Percentiles rank a stretch among this genome's conserved stretches.
These are phyloP conservation scores for Smallanthus sonchifolius DNA, from an alignment of 129 eudicot genomes.

Conservation along the genomic window DNA sequence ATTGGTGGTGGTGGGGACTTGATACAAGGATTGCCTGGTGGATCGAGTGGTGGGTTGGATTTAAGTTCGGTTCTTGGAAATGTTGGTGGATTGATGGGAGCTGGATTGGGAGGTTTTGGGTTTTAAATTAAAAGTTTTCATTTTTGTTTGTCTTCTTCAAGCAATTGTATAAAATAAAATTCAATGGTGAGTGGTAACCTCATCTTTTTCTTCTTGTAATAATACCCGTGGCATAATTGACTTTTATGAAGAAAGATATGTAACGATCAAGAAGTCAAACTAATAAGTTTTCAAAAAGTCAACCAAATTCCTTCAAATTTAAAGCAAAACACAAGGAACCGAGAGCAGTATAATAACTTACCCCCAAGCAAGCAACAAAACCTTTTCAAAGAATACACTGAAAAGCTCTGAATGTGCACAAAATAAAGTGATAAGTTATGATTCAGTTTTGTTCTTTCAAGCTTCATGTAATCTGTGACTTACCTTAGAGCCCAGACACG, in stretches of 20 bases:
- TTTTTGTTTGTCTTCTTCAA: background rate
- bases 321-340: too few species aligned
- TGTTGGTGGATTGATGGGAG: constrained; percentile 17
- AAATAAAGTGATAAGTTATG: too few species aligned
- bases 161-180: background rate
- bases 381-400: constrained; percentile 75
- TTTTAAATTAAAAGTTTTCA: background rate
- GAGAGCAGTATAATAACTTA: too few species aligned
- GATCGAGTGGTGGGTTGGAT: constrained; percentile 19
- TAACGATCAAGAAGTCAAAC: too few species aligned
- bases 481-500: constrained; percentile 90
- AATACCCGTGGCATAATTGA: too few species aligned
- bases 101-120: constrained; percentile 9
- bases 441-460: background rate
- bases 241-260: too few species aligned
- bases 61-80: constrained; percentile 11
- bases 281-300: too few species aligned
- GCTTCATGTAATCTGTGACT: background rate
- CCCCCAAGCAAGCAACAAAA: constrained; percentile 82
- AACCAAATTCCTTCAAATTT: too few species aligned
- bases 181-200: too few species aligned
- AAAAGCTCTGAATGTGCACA: constrained; percentile 89
- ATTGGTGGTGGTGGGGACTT: constrained; percentile 12
- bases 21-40: constrained; percentile 14
- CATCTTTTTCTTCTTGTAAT: too few species aligned